Evolutionary conservation across 768 basidiomycete species (phyloP), one percentile per base, ranked within the genome.

Genomic region (Mycena belliarum): DNA sequence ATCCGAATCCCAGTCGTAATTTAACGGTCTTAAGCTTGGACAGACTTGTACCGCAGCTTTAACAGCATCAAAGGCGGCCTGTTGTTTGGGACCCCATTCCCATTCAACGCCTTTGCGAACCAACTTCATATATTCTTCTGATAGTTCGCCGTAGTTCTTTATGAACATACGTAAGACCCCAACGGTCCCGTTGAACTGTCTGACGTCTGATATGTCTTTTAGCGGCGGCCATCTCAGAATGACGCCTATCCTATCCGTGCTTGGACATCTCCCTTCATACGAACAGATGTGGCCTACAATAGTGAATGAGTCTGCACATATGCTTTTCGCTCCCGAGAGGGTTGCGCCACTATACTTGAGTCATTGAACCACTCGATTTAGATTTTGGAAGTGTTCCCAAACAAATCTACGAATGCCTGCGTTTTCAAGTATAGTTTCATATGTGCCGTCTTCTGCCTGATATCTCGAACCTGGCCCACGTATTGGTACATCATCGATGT

Each of bases 281-380:
- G 5, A 5, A 24, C 41, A 42, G 2, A 24, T 3, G 5, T 3
- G 65, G 15, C 75, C 72, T 0, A 79, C 44, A 1, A 76, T 69
- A n/a, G n/a, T 0, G 63, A 28, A 0, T 65, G 59, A n/a, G 68
- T 59, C 0, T 49, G 65, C 0, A 62, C 40, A 38, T 67, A 65
- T 12, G 75, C 57, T 2, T 71, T 77, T 77, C 15, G 68, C 62
- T 1, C 67, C 65, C 0, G 68, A 71, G 18, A 78, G 66, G 0
- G 70, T 75, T 0, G 59, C 68, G 4, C 75, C 69, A 0, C 64
- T 49, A 26, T 69, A 63, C 18, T 70, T 62, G 2, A 74, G 52
- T 0, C 58, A 29, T 8, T 73, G 69, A 11, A 73, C 43, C 3
- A 77, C 59, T 0, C 65, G 47, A 41, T 77, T 20, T 8, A 42